phyloP scores from a whole-genome alignment of 2,329 filamentous ascomycete genomes.

The Leptographium procerum region DNA sequence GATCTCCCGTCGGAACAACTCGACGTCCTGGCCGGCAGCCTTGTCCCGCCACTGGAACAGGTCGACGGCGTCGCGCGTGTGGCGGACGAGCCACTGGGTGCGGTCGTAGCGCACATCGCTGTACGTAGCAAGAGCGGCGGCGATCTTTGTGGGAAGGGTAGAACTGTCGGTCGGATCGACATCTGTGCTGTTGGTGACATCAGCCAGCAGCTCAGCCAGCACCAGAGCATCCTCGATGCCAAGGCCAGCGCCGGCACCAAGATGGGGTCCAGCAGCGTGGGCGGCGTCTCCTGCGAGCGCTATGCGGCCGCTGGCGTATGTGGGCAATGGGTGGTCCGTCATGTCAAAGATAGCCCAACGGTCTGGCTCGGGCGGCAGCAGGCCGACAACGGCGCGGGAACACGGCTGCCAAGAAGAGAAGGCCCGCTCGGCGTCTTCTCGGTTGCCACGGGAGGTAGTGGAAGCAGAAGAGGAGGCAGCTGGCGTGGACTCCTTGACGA shows the following conservation, averaged over 20 bases:
- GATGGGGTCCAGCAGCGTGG: constrained; percentile 42
- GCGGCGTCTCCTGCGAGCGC: constrained; percentile 45
- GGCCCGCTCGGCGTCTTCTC: constrained; percentile 27
- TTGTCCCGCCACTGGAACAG: constrained; percentile 26
- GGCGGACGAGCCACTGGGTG: constrained; percentile 31
- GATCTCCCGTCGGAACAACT: constrained; percentile 25
- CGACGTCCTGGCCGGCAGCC: constrained; percentile 20
- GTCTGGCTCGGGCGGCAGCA: constrained; percentile 37
- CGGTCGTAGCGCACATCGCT: constrained; percentile 25
- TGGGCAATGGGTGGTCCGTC: constrained; percentile 30
- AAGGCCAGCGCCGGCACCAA: constrained; percentile 43
- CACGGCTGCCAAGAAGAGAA: constrained; percentile 29
- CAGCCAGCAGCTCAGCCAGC: constrained; percentile 25
- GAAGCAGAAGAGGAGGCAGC: constrained; percentile 15
- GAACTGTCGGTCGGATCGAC: neutral
- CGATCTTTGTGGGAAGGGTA: neutral
- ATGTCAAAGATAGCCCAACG: constrained; percentile 47
- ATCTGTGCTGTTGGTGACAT: neutral
- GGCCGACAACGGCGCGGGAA: constrained; percentile 23
- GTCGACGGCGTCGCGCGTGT: constrained; percentile 25
- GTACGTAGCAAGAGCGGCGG: constrained; percentile 26
- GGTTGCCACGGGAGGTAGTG: constrained; percentile 24
- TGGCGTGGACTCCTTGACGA: neutral
- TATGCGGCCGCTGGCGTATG: constrained; percentile 30
- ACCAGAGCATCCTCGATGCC: constrained; percentile 43